phyloP scores from a whole-genome alignment of 2,329 filamentous ascomycete genomes.

The Chaetomium strumarium region DNA sequence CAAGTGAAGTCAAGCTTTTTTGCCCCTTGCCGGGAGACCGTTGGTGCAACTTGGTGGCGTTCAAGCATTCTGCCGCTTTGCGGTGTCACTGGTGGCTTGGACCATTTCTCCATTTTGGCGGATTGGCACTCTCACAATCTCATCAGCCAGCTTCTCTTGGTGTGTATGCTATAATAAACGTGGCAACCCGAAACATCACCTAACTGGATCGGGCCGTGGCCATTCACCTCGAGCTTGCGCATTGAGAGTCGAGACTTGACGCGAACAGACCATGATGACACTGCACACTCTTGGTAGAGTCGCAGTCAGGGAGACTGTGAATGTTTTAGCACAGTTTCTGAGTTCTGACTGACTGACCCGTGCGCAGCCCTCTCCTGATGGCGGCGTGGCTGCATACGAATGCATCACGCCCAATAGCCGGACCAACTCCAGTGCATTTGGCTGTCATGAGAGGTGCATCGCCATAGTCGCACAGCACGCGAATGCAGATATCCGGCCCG shows the following conservation, averaged over 20 bases:
- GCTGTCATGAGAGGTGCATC: not conserved
- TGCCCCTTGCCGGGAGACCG: no score
- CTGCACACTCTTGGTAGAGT: not conserved
- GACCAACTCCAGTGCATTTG: not conserved
- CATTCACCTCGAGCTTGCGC: no score
- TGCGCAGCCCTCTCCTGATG: not conserved
- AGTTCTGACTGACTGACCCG: not conserved
- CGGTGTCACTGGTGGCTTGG: not conserved
- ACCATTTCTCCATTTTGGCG: no score
- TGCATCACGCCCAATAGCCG: not conserved
- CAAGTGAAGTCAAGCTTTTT: no score
- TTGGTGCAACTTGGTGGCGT: no score
- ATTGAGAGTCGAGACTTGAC: not conserved
- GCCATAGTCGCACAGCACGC: not conserved
- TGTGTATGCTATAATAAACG: slow-evolving; percentile 1
- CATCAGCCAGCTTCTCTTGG: not conserved
- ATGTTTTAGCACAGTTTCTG: not conserved
- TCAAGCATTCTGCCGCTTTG: not conserved
- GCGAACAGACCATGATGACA: no score
- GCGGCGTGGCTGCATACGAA: not conserved
- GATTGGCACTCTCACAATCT: no score
- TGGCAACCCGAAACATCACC: not conserved
- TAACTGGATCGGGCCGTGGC: not conserved
- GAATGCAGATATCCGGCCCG: not conserved
- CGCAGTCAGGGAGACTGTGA: not conserved